Base-by-base conservation (phyloP, 441 rosid species). In the Gossypium davidsonii region DNA sequence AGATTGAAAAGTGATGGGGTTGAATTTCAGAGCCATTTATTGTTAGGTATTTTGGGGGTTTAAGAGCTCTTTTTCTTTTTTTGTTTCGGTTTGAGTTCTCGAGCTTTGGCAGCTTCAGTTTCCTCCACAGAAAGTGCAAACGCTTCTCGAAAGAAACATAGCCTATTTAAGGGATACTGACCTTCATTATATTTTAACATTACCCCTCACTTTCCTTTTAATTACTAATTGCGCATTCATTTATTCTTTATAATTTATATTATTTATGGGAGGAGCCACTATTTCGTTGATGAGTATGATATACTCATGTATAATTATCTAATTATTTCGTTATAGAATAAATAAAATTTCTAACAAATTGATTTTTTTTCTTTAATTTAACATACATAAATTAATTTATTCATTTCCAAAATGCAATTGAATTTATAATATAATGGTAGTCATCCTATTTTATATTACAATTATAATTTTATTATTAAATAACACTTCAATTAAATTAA, bases 21-120 rank as follows among this genome's bases (percentile, higher is more conserved):
- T 88, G 73, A 91, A 83, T 85, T 87, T 91, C 71, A 91, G 83
- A 79, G 98, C 90, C 97, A 91, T 93, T 77, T 63, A 3, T 6
- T 28, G 8, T 42, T 58, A 55, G 3, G 34, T 49, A 28, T 2
- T 18, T 51, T 2, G 69, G 25, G 26, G 28, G 26, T n/a, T 60
- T n/a, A 60, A 60, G 65, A 59, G 60, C 11, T 7, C 17, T 12
- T 4, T 6, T 23, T 49, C 42, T 3, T 3, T 44, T 44, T 2
- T 26, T 64, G 9, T 28, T 8, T 49, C 48, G 60, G 57, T 28
- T 49, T 67, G 3, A 12, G 18, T 20, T 74, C 57, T 58, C 3
- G 59, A 39, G 64, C 34, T 26, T 67, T 37, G 10, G 59, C n/a
- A 20, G 78, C 77, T 78, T 77, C 25, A 70, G 78, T 81, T 81